Evolutionary conservation across 805 yeast species (phyloP).

Genomic region (Candida takata): DNA sequence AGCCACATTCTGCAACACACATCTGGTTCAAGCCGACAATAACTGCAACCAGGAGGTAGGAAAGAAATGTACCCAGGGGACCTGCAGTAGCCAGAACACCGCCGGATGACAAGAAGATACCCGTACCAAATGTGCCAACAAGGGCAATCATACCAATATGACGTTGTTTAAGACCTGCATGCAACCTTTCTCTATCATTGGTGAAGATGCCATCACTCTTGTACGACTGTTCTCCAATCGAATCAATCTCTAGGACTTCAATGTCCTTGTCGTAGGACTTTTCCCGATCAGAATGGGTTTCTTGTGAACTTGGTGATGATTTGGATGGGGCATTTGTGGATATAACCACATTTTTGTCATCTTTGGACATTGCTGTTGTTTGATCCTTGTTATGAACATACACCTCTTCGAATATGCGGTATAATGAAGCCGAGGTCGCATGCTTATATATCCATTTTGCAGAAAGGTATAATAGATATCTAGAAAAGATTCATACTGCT

Average conservation of each 20-base stretch:
- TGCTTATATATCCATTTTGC: too few species aligned
- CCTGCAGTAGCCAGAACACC: slow-evolving; percentile 31
- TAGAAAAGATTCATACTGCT: too few species aligned
- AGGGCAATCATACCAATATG: slow-evolving; percentile 45
- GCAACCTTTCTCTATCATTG: slow-evolving; percentile 12
- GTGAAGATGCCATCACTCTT: slow-evolving; percentile 12
- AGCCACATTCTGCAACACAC: slow-evolving; percentile 32
- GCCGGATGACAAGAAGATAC: slow-evolving; percentile 34
- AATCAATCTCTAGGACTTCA: slow-evolving; percentile 11
- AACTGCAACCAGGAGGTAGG: slow-evolving; percentile 29
- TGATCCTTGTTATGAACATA: too few species aligned
- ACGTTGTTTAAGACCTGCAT: slow-evolving; percentile 19
- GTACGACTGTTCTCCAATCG: slow-evolving; percentile 6
- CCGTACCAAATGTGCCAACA: slow-evolving; percentile 40
- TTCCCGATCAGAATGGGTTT: too few species aligned
- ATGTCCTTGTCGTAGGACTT: slow-evolving; percentile 9
- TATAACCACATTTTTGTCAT: too few species aligned
- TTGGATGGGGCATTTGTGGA: too few species aligned
- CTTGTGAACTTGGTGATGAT: too few species aligned
- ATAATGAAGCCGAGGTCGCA: too few species aligned
- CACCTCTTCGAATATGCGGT: too few species aligned
- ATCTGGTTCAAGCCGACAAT: slow-evolving; percentile 34
- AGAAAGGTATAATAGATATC: too few species aligned
- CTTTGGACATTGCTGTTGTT: too few species aligned
- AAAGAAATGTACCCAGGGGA: slow-evolving; percentile 30